Evolutionary conservation across 148 eudicot genomes (phyloP), one percentile per base, ranked within the genome.

Genomic region (Arbutus unedo): DNA sequence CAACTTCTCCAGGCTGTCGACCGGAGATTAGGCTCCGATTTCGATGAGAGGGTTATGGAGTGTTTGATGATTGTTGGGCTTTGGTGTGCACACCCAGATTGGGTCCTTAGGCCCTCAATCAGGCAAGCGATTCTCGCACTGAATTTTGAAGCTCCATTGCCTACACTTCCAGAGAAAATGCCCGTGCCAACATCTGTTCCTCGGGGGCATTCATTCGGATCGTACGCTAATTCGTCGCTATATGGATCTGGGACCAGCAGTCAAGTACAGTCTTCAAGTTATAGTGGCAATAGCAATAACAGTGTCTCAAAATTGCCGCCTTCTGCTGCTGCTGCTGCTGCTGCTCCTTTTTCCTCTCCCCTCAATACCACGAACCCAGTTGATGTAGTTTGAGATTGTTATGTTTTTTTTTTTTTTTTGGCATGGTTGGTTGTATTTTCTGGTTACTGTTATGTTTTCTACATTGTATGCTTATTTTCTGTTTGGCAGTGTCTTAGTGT

Each of bases 61-160:
- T 7, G 80, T 19, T 71, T 81, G 82, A 71, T 87, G 82, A 55
- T 78, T 38, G 83, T 81, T 23, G 70, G 70, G 70, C 70, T 64
- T 1, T 21, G 38, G 68, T 62, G 68, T 23, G 68, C 74, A 13
- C 86, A 87, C 54, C 89, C 89, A 0, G 89, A 87, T 38, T 14
- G 50, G 54, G 41, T 68, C 14, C 72, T n/a, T 5, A 48, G 89
- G 14, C 89, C 89, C 11, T 81, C 89, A 2, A 79, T 87, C 23
- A 81, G 85, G 77, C 77, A 84, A 78, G 86, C 78, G 7, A 81
- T 84, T 64, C 59, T 64, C 16, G 89, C 79, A 8, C 85, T 87
- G 6, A 84, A 78, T 49, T 87, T 79, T 72, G 86, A 84, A 82
- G 82, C 74, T 41, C 49, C 21, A 14, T 56, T 83, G 47, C 86